Base-by-base conservation (phyloP, 2,329 filamentous ascomycete species). In the Alternaria viburni region DNA sequence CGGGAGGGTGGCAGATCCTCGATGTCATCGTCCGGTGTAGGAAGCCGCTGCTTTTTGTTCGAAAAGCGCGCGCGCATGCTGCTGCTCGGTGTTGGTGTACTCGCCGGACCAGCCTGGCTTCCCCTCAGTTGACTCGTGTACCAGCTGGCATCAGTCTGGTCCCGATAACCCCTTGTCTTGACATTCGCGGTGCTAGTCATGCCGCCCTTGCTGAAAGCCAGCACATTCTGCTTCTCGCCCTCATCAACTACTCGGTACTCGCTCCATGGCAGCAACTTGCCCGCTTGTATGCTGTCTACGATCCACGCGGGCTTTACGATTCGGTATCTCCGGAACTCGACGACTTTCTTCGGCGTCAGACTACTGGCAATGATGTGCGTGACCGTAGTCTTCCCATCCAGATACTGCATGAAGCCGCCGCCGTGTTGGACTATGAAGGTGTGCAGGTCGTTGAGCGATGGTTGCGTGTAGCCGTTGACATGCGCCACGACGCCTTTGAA, bases 241-340 rank as follows among this genome's bases (percentile, higher is more conserved):
- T 97, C 93, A 68, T 96, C 92, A 5, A 97, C 83, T 1, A 97
- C 89, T 28, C 93, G 88, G 75, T 96, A 99, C 12, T 89, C 85
- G 64, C 91, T 86, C 96, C 96, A 99, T 0, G 95, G 91, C 26
- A 98, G 83, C 47, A 97, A 81, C 72, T 88, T 91, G 6, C 93
- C 93, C 7, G 92, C 92, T 61, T 88, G 85, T 49, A 98, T 88
- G 65, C 94, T 97, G 71, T 99, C 95, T 13, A 93, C 90, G 4
- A 99, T 88, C 96, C 96, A 99, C 19, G 93, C 90, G 1, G 96
- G 96, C 79, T 96, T 97, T 54, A 97, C 96, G 41, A 99, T 92
- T 49, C 95, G 89, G 79, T 98, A 97, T 68, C 88, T 89, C 57
- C 85, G 87, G 75, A 97, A 97, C 68, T 99, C 96, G 57, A 95